These are phyloP conservation scores for Conringia planisiliqua DNA, from an alignment of 345 rosid species.

Conservation along the genomic window DNA sequence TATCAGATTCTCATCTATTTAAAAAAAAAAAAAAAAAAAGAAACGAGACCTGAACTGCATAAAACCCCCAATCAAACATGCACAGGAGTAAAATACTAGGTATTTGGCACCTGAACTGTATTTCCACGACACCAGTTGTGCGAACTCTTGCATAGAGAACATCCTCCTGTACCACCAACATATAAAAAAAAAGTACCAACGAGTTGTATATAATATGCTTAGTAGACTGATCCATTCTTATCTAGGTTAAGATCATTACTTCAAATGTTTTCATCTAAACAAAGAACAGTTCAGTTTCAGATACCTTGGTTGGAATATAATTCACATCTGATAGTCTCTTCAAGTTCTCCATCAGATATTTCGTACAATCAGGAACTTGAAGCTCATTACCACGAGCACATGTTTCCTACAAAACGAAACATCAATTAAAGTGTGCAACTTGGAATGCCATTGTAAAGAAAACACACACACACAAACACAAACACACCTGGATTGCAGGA, in stretches of 20 bases:
- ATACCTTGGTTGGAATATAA: constrained; percentile 94
- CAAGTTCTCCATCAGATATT: constrained; percentile 93
- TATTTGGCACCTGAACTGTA: constrained; percentile 86
- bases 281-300: neutral
- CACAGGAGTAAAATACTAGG: neutral
- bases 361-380: constrained; percentile 92
- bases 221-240: neutral
- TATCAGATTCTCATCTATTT: neutral
- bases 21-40: neutral
- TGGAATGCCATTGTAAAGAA: neutral
- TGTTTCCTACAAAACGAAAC: constrained; percentile 60
- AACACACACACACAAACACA: neutral
- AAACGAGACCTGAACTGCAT: neutral
- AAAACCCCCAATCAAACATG: neutral
- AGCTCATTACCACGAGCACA: constrained; percentile 76
- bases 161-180: constrained; percentile 63
- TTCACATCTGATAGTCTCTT: constrained; percentile 67
- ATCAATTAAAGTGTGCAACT: neutral
- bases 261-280: neutral
- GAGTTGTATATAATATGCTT: neutral
- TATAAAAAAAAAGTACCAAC: neutral
- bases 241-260: neutral
- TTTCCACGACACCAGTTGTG: constrained; percentile 96
- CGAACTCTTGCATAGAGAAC: constrained; percentile 96
- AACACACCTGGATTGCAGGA: constrained; percentile 81